These are phyloP conservation scores for Podospora sp. DNA, from an alignment of 495 filamentous ascomycete species.

Conservation along the genomic window DNA sequence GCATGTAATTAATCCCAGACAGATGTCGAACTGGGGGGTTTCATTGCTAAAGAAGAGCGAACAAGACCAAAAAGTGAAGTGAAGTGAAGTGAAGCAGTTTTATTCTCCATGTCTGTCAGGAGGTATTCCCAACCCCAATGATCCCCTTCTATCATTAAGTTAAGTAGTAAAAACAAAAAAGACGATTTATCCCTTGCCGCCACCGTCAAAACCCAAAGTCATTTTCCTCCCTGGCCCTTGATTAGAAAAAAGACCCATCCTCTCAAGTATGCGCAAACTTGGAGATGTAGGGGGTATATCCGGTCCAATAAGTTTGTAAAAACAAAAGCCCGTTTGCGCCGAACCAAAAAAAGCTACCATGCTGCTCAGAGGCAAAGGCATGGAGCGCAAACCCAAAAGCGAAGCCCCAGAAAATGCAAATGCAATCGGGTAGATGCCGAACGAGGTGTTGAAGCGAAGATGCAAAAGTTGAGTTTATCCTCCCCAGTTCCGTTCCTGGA, in stretches of 20 bases:
- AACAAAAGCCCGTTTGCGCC: not conserved
- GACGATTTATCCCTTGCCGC: not conserved
- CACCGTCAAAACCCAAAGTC: not conserved
- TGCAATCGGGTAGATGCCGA: constrained; percentile 11
- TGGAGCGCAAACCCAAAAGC: not conserved
- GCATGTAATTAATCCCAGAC: not conserved
- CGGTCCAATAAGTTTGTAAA: not conserved
- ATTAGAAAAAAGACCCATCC: not conserved
- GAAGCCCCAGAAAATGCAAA: not conserved
- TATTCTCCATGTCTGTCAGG: not conserved
- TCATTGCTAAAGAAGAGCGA: not conserved
- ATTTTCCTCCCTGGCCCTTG: not conserved
- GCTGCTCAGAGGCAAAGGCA: constrained; percentile 6
- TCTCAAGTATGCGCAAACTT: not conserved
- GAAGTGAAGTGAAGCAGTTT: not conserved
- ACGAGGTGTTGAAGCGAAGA: constrained; percentile 9
- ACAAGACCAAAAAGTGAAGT: not conserved
- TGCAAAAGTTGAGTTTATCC: constrained; percentile 11
- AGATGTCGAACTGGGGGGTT: not conserved
- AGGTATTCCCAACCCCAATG: not conserved
- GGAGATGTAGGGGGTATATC: constrained; percentile 13
- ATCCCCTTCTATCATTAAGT: not conserved
- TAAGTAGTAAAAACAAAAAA: not conserved
- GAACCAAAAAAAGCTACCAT: not conserved
- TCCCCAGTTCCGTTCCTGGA: not conserved